phyloP scores from a whole-genome alignment of 2,329 filamentous ascomycete species.

The Aspergillus vadensis region DNA sequence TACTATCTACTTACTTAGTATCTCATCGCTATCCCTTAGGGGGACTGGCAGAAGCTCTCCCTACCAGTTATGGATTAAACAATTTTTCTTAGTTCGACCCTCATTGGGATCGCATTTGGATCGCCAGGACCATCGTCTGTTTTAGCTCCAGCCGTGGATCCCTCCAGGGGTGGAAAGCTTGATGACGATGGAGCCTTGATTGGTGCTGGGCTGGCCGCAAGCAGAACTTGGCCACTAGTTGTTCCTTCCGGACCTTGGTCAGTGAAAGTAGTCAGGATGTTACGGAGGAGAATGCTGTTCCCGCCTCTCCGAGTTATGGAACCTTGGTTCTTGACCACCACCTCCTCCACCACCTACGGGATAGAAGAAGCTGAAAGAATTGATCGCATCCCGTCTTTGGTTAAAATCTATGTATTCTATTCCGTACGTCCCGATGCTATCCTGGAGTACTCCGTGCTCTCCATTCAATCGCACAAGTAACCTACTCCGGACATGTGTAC shows the following conservation, averaged over 20 bases:
- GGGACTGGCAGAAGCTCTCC: too few relatives aligned
- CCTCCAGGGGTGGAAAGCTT: slow-evolving; percentile 5
- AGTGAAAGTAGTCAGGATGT: background rate
- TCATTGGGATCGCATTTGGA: background rate
- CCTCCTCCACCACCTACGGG: too few relatives aligned
- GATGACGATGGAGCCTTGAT: slow-evolving; percentile 6
- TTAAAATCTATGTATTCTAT: too few relatives aligned
- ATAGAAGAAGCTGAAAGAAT: too few relatives aligned
- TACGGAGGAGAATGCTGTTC: background rate
- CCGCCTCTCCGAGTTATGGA: background rate
- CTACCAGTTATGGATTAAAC: background rate
- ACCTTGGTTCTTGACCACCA: background rate
- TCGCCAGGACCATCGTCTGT: slow-evolving; percentile 6
- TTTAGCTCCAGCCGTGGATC: slow-evolving; percentile 9
- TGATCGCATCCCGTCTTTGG: too few relatives aligned
- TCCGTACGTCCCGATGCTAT: too few relatives aligned
- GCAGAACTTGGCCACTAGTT: background rate
- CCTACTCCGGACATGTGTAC: too few relatives aligned
- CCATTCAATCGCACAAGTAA: too few relatives aligned
- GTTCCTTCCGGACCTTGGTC: slow-evolving; percentile 6
- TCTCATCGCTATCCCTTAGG: too few relatives aligned
- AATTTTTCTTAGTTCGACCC: background rate
- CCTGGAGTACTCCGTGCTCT: too few relatives aligned
- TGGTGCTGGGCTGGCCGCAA: slow-evolving; percentile 2
- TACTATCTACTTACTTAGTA: too few relatives aligned